phyloP scores from a whole-genome alignment of 371 early-diverging fungal species.

The Capniomyces stellatus region DNA sequence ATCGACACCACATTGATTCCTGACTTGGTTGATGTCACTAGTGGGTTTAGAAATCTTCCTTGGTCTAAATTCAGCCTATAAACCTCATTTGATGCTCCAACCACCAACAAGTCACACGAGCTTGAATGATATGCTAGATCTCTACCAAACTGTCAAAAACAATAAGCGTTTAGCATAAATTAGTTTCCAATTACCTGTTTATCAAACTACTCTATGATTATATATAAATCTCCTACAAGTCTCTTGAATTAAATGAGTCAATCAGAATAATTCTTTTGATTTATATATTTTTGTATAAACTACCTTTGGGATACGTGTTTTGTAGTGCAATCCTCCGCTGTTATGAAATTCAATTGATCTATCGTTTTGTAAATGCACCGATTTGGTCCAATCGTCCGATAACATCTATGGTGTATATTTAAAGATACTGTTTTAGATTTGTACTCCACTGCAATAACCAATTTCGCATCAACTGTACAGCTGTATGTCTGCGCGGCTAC shows the following conservation, averaged over 20 bases:
- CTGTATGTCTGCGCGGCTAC: too few species aligned
- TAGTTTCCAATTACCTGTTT: too few species aligned
- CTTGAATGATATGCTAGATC: slow-evolving; percentile 83
- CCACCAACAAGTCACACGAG: slow-evolving; percentile 78
- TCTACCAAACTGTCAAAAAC: slow-evolving; percentile 53
- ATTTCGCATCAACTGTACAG: too few species aligned
- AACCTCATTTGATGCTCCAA: slow-evolving; percentile 62
- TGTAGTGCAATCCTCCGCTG: slow-evolving; percentile 88
- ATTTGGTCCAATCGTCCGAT: slow-evolving; percentile 96
- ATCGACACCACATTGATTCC: slow-evolving; percentile 70
- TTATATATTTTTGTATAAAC: slow-evolving; percentile 12
- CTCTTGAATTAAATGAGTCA: too few species aligned
- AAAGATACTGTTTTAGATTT: neutral
- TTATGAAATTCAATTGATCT: slow-evolving; percentile 94
- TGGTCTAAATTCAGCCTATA: slow-evolving; percentile 89
- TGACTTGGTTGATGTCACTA: slow-evolving; percentile 47
- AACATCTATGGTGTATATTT: slow-evolving; percentile 31
- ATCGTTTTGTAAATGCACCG: slow-evolving; percentile 81
- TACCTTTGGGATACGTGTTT: slow-evolving; percentile 81
- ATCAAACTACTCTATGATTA: too few species aligned
- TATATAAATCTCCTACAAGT: too few species aligned
- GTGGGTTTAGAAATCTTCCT: slow-evolving; percentile 79
- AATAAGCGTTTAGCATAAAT: too few species aligned
- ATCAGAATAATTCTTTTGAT: neutral
- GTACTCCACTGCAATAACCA: too few species aligned